Evolutionary conservation across 371 early-diverging fungal genomes (phyloP).

Genomic region (Syncephalis plumigaleata): DNA sequence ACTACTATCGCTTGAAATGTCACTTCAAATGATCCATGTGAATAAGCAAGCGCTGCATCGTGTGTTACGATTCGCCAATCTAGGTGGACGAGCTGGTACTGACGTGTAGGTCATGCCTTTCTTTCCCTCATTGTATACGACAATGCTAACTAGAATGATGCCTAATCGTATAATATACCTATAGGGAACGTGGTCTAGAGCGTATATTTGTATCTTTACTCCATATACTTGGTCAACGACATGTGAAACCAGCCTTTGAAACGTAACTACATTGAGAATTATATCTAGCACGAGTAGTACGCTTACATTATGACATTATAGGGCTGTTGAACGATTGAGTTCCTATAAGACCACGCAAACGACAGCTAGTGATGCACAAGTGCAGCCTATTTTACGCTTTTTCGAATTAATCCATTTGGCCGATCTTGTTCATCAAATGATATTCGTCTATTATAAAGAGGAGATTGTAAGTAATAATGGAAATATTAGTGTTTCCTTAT

Average conservation of each 20-base stretch:
- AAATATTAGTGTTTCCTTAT: neutral
- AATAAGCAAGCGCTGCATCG: slow-evolving; percentile 66
- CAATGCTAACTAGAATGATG: neutral
- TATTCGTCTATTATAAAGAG: slow-evolving; percentile 70
- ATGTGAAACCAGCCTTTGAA: slow-evolving; percentile 52
- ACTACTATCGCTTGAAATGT: slow-evolving; percentile 56
- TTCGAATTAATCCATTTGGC: slow-evolving; percentile 78
- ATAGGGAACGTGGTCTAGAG: slow-evolving; percentile 33
- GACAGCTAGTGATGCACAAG: slow-evolving; percentile 12
- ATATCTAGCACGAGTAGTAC: neutral
- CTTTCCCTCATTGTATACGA: neutral
- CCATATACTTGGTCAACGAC: slow-evolving; percentile 33
- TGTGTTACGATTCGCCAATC: slow-evolving; percentile 32
- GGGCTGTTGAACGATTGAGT: slow-evolving; percentile 36
- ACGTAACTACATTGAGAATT: slow-evolving; percentile 16
- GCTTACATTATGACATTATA: slow-evolving; percentile 4
- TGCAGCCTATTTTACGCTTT: slow-evolving; percentile 48
- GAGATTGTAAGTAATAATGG: slow-evolving; percentile 31
- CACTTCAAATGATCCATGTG: slow-evolving; percentile 55
- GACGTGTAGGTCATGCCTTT: slow-evolving; percentile 8
- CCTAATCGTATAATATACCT: neutral
- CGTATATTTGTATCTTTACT: slow-evolving; percentile 42
- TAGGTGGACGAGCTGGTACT: slow-evolving; percentile 13
- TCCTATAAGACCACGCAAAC: slow-evolving; percentile 23
- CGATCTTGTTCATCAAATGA: slow-evolving; percentile 73